Percentiles rank a stretch among this genome's conserved stretches.
Evolutionary conservation across 805 yeast genomes (phyloP).

Genomic region (Wilhelminamyces savonicus): DNA sequence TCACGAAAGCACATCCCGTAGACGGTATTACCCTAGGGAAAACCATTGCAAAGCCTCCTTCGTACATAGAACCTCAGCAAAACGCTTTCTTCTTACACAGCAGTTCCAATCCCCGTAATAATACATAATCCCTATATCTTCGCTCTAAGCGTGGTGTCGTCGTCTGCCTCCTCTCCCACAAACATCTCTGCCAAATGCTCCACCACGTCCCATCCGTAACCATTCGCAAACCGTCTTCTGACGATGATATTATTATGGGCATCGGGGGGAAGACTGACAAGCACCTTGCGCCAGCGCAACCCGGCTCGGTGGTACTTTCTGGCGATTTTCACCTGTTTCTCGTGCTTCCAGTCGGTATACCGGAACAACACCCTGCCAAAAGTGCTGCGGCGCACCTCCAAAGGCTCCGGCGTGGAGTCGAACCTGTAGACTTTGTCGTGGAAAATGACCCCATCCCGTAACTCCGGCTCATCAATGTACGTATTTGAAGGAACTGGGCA

Average conservation of each 20-base stretch:
- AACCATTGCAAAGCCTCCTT: too few species aligned
- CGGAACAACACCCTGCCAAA: slow-evolving; percentile 13
- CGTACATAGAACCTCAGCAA: too few species aligned
- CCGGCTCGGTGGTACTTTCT: slow-evolving; percentile 31
- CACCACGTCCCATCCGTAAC: slow-evolving; percentile 43
- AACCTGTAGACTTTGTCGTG: slow-evolving; percentile 37
- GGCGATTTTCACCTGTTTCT: slow-evolving; percentile 37
- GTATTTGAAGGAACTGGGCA: slow-evolving; percentile 33
- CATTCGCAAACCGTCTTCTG: slow-evolving; percentile 37
- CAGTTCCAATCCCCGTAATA: too few species aligned
- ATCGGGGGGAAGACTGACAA: slow-evolving; percentile 39
- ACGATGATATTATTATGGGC: slow-evolving; percentile 42
- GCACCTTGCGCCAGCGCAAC: slow-evolving; percentile 38
- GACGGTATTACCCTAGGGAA: too few species aligned
- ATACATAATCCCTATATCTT: too few species aligned
- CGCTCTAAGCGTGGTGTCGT: too few species aligned
- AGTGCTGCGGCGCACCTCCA: slow-evolving; percentile 1
- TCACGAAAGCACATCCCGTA: too few species aligned
- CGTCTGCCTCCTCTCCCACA: slow-evolving; percentile 3
- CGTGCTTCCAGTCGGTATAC: slow-evolving; percentile 27
- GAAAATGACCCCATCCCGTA: slow-evolving; percentile 31
- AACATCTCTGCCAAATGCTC: slow-evolving; percentile 31
- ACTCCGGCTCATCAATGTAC: slow-evolving; percentile 26
- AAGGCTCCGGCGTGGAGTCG: slow-evolving; percentile 19
- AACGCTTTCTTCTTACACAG: too few species aligned